Base-by-base conservation (phyloP, 106 monocot species). In the Dendrobium chrysotoxum region DNA sequence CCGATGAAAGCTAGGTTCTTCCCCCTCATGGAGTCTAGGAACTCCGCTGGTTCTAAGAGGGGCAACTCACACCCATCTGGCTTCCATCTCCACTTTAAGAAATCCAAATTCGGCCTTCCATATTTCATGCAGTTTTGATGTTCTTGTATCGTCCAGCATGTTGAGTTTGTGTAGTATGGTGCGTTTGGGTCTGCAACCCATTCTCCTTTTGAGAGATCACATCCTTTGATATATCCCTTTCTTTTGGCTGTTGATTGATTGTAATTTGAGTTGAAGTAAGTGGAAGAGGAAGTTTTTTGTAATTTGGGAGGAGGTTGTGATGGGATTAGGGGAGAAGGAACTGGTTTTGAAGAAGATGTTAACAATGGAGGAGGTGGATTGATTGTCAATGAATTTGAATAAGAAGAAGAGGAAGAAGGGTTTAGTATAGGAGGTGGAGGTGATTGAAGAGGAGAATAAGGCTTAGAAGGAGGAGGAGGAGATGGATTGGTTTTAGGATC, bases 121-220 rank as follows among this genome's bases (percentile, higher is more conserved):
- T 66, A 79, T 45, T 79, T 79, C 44, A 79, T 79, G 79, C 79
- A 79, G 40, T 79, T 79, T 40, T 79, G 79, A 20, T 79, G 79
- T 9, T 79, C 79, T 3, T 79, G 79, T 40, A 79, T 68, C 41
- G 79, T 67, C 79, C 79, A 67, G n/a, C 79, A 79, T 3, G 66
- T 79, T 23, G 39, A 40, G 66, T 79, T 79, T 7, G 79, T 79
- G 79, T 79, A 79, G 67, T 65, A 79, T 3, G 79, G 79, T 4
- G 79, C 79, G 44, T 40, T 79, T 1, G 67, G 79, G 44, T 79
- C 67, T 1, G 44, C 41, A 6, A 79, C 28, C 79, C 79, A 79
- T 42, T 79, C 79, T 45, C 79, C 79, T 28, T 67, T 79, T 8
- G 67, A 79, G 4, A 67, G 11, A 1, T 79, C 66, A 47, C 76